A percentile compares a stretch with the other conserved stretches of the same genome.
phyloP scores from a whole-genome alignment of 805 yeast genomes.

The Saturnispora sanitii region DNA sequence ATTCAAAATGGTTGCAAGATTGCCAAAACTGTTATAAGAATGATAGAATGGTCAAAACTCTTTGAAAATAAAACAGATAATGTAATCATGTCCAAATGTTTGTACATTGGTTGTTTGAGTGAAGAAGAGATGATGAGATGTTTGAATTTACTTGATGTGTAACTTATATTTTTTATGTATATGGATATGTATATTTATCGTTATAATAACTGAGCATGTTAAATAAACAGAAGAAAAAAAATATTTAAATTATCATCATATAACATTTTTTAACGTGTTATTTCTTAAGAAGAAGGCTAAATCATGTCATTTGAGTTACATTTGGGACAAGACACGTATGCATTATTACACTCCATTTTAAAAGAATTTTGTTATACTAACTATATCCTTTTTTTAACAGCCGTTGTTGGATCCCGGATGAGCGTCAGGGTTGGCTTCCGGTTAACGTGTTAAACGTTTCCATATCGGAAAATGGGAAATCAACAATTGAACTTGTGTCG shows the following conservation, averaged over 20 bases:
- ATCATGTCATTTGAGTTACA: constrained; percentile 1
- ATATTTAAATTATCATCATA: background rate
- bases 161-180: background rate
- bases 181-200: no score
- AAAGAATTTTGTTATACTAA: background rate
- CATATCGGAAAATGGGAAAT: constrained; percentile 29
- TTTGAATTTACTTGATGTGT: constrained; percentile 14
- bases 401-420: constrained; percentile 78
- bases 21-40: constrained; percentile 65
- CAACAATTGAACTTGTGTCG: constrained; percentile 41
- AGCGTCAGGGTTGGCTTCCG: constrained; percentile 63
- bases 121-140: constrained; percentile 60
- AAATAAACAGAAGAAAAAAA: no score
- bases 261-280: background rate
- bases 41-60: constrained; percentile 75
- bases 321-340: constrained; percentile 1
- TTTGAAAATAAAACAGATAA: constrained; percentile 48
- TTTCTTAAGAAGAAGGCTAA: background rate
- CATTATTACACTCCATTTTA: no score
- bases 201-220: no score
- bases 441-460: constrained; percentile 53
- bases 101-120: constrained; percentile 64
- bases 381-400: constrained; percentile 21
- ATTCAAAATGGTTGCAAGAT: constrained; percentile 68
- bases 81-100: constrained; percentile 71